These are phyloP conservation scores for Nitzschia palea DNA, from an alignment of 108 stramenopile species.

Conservation along the genomic window DNA sequence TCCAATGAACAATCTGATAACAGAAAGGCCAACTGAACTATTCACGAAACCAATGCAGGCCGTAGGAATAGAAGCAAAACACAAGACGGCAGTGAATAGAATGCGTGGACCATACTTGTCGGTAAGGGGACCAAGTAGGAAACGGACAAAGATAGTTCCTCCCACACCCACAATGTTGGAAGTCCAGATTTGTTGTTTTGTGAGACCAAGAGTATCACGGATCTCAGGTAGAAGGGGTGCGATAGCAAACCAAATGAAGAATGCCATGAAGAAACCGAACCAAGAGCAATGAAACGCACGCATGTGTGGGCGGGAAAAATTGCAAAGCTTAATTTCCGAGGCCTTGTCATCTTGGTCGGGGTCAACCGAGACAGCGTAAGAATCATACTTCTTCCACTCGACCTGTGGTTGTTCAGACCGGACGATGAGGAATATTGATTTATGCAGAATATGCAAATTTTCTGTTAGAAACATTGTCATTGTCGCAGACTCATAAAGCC, in stretches of 20 bases:
- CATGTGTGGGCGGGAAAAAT: slow-evolving; percentile 82
- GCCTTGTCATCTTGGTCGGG: slow-evolving; percentile 80
- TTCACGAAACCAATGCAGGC: slow-evolving; percentile 81
- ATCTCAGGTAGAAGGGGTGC: slow-evolving; percentile 85
- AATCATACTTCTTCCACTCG: slow-evolving; percentile 62
- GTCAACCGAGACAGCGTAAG: slow-evolving; percentile 73
- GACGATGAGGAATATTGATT: no score
- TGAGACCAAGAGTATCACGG: slow-evolving; percentile 49
- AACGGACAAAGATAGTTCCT: slow-evolving; percentile 72
- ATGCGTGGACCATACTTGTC: slow-evolving; percentile 84
- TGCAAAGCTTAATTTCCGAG: slow-evolving; percentile 56
- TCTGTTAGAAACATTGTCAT: no score
- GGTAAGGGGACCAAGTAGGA: slow-evolving; percentile 71
- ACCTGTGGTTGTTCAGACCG: no score
- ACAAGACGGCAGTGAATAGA: slow-evolving; percentile 59
- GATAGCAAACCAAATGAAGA: slow-evolving; percentile 91
- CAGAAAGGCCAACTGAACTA: slow-evolving; percentile 54
- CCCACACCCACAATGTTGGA: slow-evolving; percentile 75
- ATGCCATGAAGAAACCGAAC: slow-evolving; percentile 68
- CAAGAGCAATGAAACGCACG: slow-evolving; percentile 85
- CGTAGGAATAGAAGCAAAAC: slow-evolving; percentile 73
- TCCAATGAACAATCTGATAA: slow-evolving; percentile 83
- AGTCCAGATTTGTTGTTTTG: slow-evolving; percentile 78
- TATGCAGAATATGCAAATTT: no score
- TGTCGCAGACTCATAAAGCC: no score